These are phyloP conservation scores for Clohesyomyces aquaticus DNA, from an alignment of 495 filamentous ascomycete genomes.

Conservation along the genomic window DNA sequence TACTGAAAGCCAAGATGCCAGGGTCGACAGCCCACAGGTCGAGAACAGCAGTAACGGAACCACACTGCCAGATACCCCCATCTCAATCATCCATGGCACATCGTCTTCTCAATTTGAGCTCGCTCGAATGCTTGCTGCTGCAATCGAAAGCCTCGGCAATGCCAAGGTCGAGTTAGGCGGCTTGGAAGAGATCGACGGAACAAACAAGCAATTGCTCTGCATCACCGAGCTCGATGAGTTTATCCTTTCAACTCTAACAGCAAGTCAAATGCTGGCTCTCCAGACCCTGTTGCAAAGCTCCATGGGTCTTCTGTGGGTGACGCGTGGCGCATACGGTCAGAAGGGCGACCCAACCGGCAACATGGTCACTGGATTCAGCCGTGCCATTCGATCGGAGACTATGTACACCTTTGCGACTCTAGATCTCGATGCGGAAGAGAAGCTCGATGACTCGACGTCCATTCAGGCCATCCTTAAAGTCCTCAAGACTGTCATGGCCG, in stretches of 20 bases:
- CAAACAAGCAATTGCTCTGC: constrained; percentile 18
- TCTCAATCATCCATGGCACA: not conserved
- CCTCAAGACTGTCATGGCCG: not conserved
- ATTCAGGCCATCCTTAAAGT: constrained; percentile 16
- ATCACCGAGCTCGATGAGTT: constrained; percentile 17
- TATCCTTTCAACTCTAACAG: constrained; percentile 13
- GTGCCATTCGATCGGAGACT: constrained; percentile 21
- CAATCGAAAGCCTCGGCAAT: too few species aligned
- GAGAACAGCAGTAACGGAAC: not conserved
- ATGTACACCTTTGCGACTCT: constrained; percentile 13
- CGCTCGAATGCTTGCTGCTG: constrained; percentile 1
- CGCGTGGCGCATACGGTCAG: constrained; percentile 14
- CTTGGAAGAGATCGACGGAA: too few species aligned
- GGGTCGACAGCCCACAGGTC: too few species aligned
- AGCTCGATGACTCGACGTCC: constrained; percentile 2
- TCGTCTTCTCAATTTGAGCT: constrained; percentile 7
- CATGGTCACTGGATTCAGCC: constrained; percentile 25
- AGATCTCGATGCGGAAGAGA: constrained; percentile 18
- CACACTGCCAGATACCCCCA: not conserved
- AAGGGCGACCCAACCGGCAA: constrained; percentile 6
- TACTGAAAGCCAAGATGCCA: too few species aligned
- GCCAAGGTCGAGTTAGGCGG: too few species aligned
- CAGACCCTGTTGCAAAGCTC: constrained; percentile 3
- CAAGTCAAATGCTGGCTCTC: constrained; percentile 8
- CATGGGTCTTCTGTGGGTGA: constrained; percentile 24